Base-by-base conservation (phyloP, 2,329 filamentous ascomycete species). In the Aspergillus persii region DNA sequence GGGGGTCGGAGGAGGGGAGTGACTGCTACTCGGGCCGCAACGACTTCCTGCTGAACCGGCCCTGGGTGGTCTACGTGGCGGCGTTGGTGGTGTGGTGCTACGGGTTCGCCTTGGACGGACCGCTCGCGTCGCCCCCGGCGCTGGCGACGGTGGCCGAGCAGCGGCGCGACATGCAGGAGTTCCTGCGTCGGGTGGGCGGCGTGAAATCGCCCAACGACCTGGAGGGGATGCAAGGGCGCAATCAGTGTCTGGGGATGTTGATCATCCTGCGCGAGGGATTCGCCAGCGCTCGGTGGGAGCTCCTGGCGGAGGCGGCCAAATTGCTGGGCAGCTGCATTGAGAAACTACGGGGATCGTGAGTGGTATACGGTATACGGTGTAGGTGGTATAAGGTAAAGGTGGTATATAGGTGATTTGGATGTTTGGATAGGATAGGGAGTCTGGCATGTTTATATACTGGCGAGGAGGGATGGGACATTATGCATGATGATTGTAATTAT, bases 21-120 rank as follows among this genome's bases (percentile, higher is more conserved):
- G 79, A 83, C 6, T 23, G 59, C 4, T 99, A 98, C 74, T 89
- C 87, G 18, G 92, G 93, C 0, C 86, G 92, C 23, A 90, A 96
- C 68, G 95, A 99, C 68, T 90, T 92, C 55, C 82, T 97, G 1
- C 83, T 98, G 60, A 96, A 98, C 70, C 84, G 95, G 15, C 91
- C 94, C 0, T 99, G 95, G 94, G 92, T 97, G 9, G 81, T 98
- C 54, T 99, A 97, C 76, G 96, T 96, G 71, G 91, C 95, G 0
- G 88, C 89, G 0, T 82, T 99, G 12, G 91, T 97, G 26, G 90
- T 98, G 1, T 99, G 95, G 95, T 92, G 88, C 61, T 99, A 98
- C 69, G 94, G 93, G 2, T 97, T 88, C 71, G 92, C 94, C 0
- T 80, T 96, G 23, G 95, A 98, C 66, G 95, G 95, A 0, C 85